Evolutionary conservation across 208 protist species (phyloP), one percentile per base, ranked within the genome.

Genomic region (Acanthamoeba triangularis): DNA sequence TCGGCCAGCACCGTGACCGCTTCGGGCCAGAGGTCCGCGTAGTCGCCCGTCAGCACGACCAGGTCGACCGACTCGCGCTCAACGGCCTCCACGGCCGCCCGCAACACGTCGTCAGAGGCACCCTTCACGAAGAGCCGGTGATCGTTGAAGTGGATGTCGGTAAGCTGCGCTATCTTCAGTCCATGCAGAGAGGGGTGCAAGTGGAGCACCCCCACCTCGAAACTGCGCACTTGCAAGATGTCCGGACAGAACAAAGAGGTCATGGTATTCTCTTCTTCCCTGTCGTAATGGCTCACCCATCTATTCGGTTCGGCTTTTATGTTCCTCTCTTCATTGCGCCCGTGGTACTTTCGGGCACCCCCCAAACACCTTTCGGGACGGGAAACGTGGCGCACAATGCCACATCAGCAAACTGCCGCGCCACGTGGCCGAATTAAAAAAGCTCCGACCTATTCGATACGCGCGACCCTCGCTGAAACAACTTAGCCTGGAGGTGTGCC

Each of bases 21-120:
- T 8, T 94, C 90, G 23, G 90, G 90, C 69, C 72, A 82, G 72
- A 37, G 72, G 35, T 94, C 90, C 20, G 78, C 90, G 72, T 94
- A 94, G 90, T 94, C 90, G 20, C 90, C 90, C 41, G 90, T 94
- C 20, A 94, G 90, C 47, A 78, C 44, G 65, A 94, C 90, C 41
- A 94, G 25, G 47, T 94, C 90, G 25, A 94, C 90, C 23, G 7
- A 13, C 90, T 76, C 90, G 20, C 72, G 37, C 69, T 94, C 72
- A 3, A 94, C 90, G 14, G 23, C 23, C 20, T 5, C 33, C 52
- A 56, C 63, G 33, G 76, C 91, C 59, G 3, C 8, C 59, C 23
- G 14, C 13, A 92, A 37, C 18, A 92, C 33, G 33, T 25, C 85
- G 28, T 92, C 52, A 47, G 59, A 74, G 33, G 56, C 25, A 16